A percentile compares a stretch with the other conserved stretches of the same genome.
These are phyloP conservation scores for Uncinocarpus reesii DNA, from an alignment of 2,329 filamentous ascomycete genomes.

Conservation along the genomic window DNA sequence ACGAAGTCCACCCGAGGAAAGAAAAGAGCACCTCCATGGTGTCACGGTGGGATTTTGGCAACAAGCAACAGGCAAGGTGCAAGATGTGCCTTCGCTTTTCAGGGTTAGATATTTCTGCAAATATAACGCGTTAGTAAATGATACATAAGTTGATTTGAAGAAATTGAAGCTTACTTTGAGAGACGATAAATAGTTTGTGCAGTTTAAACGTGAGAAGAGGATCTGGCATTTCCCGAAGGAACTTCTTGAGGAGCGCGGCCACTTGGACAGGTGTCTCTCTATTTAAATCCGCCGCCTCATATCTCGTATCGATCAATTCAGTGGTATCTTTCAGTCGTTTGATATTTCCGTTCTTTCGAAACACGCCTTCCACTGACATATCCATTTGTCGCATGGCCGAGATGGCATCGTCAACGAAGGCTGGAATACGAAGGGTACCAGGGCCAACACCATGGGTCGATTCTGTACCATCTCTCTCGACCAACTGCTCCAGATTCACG, in stretches of 20 bases:
- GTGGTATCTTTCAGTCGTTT: conserved; percentile 80
- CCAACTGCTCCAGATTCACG: conserved; percentile 73
- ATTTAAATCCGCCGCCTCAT: conserved; percentile 73
- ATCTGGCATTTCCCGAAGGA: conserved; percentile 86
- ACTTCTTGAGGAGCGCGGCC: conserved; percentile 87
- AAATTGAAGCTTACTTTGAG: conserved; percentile 52
- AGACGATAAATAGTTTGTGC: conserved; percentile 78
- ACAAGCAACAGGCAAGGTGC: conserved; percentile 80
- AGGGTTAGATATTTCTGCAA: conserved; percentile 61
- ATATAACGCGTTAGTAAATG: conserved; percentile 5
- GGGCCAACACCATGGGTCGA: conserved; percentile 96
- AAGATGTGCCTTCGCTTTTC: conserved; percentile 74
- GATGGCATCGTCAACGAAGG: conserved; percentile 89
- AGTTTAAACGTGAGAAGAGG: conserved; percentile 92
- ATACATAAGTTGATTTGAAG: neutral
- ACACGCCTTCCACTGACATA: conserved; percentile 95
- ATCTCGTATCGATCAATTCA: conserved; percentile 75
- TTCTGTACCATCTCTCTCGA: conserved; percentile 88
- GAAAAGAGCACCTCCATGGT: conserved; percentile 90
- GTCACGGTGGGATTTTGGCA: conserved; percentile 87
- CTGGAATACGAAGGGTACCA: conserved; percentile 77
- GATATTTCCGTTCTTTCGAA: conserved; percentile 98
- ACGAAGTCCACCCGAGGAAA: conserved; percentile 95
- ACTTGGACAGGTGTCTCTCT: conserved; percentile 88
- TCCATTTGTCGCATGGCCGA: conserved; percentile 97